A percentile compares a stretch with the other conserved stretches of the same genome.
phyloP scores from a whole-genome alignment of 805 yeast genomes.

The Peterozyma toletana region DNA sequence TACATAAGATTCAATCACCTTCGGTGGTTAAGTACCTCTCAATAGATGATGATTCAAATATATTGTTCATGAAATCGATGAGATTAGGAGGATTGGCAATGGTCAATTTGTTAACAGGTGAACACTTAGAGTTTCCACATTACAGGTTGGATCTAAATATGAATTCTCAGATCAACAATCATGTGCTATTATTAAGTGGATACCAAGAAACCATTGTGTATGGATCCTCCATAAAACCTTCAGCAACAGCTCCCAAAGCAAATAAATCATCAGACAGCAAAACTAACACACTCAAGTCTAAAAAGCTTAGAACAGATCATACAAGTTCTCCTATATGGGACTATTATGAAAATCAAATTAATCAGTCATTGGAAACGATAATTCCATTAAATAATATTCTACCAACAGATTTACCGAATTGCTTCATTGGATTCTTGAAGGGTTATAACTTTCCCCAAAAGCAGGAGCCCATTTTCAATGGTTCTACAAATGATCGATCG shows the following conservation, averaged over 20 bases:
- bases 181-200: slow-evolving; percentile 4
- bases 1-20: slow-evolving; percentile 6
- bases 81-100: slow-evolving; percentile 8
- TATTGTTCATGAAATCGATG: slow-evolving; percentile 7
- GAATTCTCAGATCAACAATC: slow-evolving; percentile 5
- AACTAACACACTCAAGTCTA: background rate
- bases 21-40: slow-evolving; percentile 7
- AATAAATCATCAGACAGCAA: too few species aligned
- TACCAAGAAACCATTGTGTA: slow-evolving; percentile 6
- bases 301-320: background rate
- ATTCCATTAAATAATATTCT: slow-evolving; percentile 4
- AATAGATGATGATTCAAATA: slow-evolving; percentile 6
- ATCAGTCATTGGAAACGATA: slow-evolving; percentile 1
- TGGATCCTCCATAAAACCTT: slow-evolving; percentile 4
- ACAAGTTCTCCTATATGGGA: slow-evolving; percentile 6
- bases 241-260: background rate
- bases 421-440: slow-evolving; percentile 6
- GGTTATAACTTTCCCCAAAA: slow-evolving; percentile 3
- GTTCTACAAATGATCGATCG: slow-evolving; percentile 2
- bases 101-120: slow-evolving; percentile 6
- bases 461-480: slow-evolving; percentile 2
- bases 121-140: slow-evolving; percentile 8
- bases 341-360: slow-evolving; percentile 5
- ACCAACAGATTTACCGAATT: slow-evolving; percentile 5
- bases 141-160: slow-evolving; percentile 6